Base-by-base conservation (phyloP, 495 filamentous ascomycete genomes). In the Penicillium manginii region DNA sequence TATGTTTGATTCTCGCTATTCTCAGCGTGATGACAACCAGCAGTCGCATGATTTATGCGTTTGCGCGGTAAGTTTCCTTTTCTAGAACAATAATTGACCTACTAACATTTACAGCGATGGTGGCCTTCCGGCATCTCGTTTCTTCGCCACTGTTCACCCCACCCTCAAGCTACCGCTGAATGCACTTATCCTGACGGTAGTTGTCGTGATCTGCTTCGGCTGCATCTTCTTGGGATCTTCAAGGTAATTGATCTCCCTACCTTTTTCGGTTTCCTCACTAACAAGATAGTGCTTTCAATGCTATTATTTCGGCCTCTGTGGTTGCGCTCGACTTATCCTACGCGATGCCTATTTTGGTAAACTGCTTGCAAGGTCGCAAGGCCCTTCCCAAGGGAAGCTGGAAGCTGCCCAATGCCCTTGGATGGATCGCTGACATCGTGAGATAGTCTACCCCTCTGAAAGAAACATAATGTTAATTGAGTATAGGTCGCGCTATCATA, bases 41-140 rank as follows among this genome's bases (percentile, higher is more conserved):
- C 47, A 87, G 81, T 51, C 83, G 89, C 9, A 90, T 91, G 86
- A 85, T 86, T 9, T 91, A 85, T 57, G 88, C 88, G 3, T 91
- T 92, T 56, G 82, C 83, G 26, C 81, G 74, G 71, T 73, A 63
- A 2, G 48, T 48, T 14, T 14, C 10, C 12, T 15, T 49, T 50
- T 19, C 40, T 0, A 2, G 10, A 3, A 39, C 1, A 39, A 12
- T 9, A 7, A 1, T 17, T 2, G 6, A 4, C 40, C n/a, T 19
- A 23, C 47, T 66, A 6, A 65, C 33, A 17, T 19, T 15, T 10
- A 5, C 40, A 78, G 89, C 42, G 89, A 91, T 61, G 81, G 85
- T 10, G 88, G 88, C 14, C 80, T 91, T 17, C 89, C 89, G 0
- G 82, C 81, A 32, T 88, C 85, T 23, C 72, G 65, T 1, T 70